Base-by-base conservation (phyloP, 1,284 basidiomycete species). In the Vanrija pseudolonga region DNA sequence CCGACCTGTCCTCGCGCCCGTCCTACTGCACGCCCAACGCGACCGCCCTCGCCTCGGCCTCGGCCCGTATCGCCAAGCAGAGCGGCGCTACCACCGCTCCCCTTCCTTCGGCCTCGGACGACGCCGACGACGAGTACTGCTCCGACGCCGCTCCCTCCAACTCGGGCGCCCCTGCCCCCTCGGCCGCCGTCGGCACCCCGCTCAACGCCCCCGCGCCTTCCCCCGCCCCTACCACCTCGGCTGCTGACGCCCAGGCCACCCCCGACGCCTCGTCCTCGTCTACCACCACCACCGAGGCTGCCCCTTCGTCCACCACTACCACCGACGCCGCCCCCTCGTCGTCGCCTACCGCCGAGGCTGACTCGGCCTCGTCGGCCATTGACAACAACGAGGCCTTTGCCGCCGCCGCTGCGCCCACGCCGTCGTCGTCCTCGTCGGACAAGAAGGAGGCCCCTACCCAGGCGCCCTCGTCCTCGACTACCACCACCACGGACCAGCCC, bases 21-120 rank as follows among this genome's bases (percentile, higher is more conserved):
- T 62, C 80, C n/a, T 75, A 83, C 68, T 88, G 86, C 74, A 73
- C 63, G 60, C 79, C 80, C 60, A 65, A 63, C 59, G 61, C 55
- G 43, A 61, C 61, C 18, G 57, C 61, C 23, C 51, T 67, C 47
- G 56, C 63, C 26, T 59, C 64, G 14, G 65, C 69, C 45, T 46
- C 64, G 17, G 50, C 66, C 32, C 56, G 56, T 38, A 49, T 63
- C 26, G 49, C 57, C 14, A 20, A 32, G 37, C n/a, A n/a, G n/a
- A n/a, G n/a, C n/a, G n/a, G n/a, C n/a, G 55, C 28, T 38, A 56
- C 56, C 37, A 53, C 57, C 18, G 50, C 64, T 50, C 53, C 57
- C 51, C 36, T 63, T 45, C 45, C 67, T 41, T 56, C 74, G 46
- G 52, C 63, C 37, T 57, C 68, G 48, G 58, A 47, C 51, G 55